Evolutionary conservation across 495 filamentous ascomycete genomes (phyloP).

Genomic region (Xylaria longipes): DNA sequence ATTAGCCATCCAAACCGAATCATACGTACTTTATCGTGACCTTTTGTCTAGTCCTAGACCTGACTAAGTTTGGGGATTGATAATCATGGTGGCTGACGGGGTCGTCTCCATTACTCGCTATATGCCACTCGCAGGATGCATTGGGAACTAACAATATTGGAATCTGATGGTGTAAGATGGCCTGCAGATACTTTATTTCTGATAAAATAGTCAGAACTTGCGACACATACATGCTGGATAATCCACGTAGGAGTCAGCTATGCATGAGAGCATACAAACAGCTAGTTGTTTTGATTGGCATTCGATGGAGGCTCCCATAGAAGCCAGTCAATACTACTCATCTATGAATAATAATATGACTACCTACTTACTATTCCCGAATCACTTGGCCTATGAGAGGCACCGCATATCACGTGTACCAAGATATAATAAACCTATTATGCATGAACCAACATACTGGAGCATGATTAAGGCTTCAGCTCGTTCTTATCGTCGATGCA

Average conservation of each 20-base stretch:
- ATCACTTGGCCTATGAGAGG: neutral
- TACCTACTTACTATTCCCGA: neutral
- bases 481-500: neutral
- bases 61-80: slow-evolving; percentile 2
- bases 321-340: neutral
- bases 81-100: neutral
- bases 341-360: slow-evolving; percentile 5
- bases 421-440: too few relatives aligned
- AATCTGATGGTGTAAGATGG: neutral
- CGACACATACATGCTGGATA: neutral
- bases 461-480: neutral
- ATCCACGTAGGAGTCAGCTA: neutral
- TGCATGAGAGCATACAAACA: neutral
- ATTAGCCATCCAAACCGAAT: neutral
- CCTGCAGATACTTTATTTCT: neutral
- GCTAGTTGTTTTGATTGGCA: neutral
- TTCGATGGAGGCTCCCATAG: neutral
- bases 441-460: neutral
- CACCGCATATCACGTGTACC: neutral
- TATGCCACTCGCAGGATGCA: neutral
- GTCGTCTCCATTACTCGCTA: neutral
- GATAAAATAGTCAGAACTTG: neutral
- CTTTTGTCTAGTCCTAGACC: neutral
- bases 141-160: neutral
- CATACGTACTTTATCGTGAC: neutral